phyloP scores from a whole-genome alignment of 164 flowering plant genomes.

The Saururus chinensis region DNA sequence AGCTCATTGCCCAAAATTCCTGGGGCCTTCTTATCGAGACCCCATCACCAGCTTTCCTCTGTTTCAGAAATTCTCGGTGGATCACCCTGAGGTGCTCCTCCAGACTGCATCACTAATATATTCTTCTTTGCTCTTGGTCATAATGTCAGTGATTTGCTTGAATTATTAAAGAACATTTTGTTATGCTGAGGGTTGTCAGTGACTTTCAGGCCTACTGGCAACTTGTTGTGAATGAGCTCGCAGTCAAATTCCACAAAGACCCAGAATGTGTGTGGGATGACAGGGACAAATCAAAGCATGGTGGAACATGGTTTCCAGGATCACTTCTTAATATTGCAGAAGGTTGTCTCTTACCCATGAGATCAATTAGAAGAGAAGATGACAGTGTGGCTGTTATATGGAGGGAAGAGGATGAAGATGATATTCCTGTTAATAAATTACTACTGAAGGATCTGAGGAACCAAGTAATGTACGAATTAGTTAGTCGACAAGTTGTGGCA shows the following conservation, averaged over 20 bases:
- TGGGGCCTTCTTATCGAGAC: constrained; percentile 61
- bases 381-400: constrained; percentile 55
- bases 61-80: constrained; percentile 58
- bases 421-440: constrained; percentile 37
- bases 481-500: not conserved
- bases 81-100: constrained; percentile 69
- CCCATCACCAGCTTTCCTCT: constrained; percentile 68
- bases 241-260: constrained; percentile 41
- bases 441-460: constrained; percentile 62
- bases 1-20: constrained; percentile 50
- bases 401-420: constrained; percentile 76
- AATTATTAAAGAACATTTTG: no score
- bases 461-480: constrained; percentile 61
- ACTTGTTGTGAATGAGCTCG: constrained; percentile 55
- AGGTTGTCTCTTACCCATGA: constrained; percentile 56
- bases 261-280: constrained; percentile 65
- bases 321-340: constrained; percentile 75
- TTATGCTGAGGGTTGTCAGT: not conserved
- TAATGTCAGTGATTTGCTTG: no score
- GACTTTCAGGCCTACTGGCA: constrained; percentile 65
- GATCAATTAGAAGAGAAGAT: constrained; percentile 42
- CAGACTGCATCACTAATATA: constrained; percentile 1
- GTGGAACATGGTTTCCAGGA: constrained; percentile 84
- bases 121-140: not conserved
- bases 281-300: constrained; percentile 48